These are phyloP conservation scores for Ilyonectria robusta DNA, from an alignment of 2,329 filamentous ascomycete genomes.

Conservation along the genomic window DNA sequence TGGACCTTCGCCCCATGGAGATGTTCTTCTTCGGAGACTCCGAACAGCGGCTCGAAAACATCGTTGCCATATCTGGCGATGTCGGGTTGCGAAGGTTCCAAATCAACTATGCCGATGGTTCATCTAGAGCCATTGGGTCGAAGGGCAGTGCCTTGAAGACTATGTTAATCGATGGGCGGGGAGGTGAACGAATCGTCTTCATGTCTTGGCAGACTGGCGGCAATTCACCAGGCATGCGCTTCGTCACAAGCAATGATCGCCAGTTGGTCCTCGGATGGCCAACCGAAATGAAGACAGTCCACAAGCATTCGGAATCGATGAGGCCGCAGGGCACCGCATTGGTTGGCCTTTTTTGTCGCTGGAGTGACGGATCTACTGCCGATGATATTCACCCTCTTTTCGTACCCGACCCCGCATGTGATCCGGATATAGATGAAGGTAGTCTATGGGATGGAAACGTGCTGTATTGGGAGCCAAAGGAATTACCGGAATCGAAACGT, in stretches of 20 bases:
- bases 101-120: slow-evolving; percentile 1
- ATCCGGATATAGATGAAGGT: not conserved
- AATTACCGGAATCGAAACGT: not conserved
- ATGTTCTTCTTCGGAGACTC: not conserved
- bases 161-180: slow-evolving; percentile 1
- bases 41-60: not conserved
- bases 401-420: not conserved
- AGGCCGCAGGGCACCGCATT: not conserved
- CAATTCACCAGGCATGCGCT: not conserved
- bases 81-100: slow-evolving; percentile 1
- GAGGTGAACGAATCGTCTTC: slow-evolving; percentile 1
- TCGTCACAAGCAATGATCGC: not conserved
- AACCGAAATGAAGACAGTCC: not conserved
- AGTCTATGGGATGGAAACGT: not conserved
- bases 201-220: not conserved
- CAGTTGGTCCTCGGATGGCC: not conserved
- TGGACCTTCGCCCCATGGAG: slow-evolving; percentile 1
- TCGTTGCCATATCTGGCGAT: slow-evolving; percentile 7
- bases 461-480: slow-evolving; percentile 5
- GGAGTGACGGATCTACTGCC: not conserved
- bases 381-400: not conserved
- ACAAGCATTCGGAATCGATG: not conserved
- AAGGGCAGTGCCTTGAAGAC: not conserved
- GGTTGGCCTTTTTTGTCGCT: not conserved
- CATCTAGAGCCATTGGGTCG: not conserved